These are phyloP conservation scores for Tylopilus balloui DNA, from an alignment of 768 basidiomycete genomes.

Conservation along the genomic window DNA sequence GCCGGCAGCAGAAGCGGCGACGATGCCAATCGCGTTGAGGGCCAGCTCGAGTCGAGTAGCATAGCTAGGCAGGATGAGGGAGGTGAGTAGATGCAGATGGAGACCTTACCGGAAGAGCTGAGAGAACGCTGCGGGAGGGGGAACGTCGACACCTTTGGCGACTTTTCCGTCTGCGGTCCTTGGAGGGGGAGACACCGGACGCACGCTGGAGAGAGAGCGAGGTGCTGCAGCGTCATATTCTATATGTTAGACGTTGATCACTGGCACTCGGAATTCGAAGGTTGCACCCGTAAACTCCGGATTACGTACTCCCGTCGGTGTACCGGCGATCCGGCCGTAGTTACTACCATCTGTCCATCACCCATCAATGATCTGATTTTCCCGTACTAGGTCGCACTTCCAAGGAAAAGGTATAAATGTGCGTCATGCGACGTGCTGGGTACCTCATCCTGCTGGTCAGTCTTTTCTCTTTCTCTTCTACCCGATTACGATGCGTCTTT, in stretches of 20 bases:
- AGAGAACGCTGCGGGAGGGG: constrained; percentile 37
- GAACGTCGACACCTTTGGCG: neutral
- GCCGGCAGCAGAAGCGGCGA: constrained; percentile 72
- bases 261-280: too few species aligned
- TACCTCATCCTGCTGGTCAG: neutral
- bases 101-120: constrained; percentile 45
- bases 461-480: neutral
- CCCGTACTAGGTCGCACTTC: neutral
- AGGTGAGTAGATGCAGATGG: neutral
- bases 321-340: too few species aligned
- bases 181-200: neutral
- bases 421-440: neutral
- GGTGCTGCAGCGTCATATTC: too few species aligned
- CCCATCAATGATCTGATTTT: too few species aligned
- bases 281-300: too few species aligned
- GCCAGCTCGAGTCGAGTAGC: constrained; percentile 65
- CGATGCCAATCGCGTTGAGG: constrained; percentile 65
- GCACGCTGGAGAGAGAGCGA: too few species aligned
- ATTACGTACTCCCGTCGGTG: too few species aligned
- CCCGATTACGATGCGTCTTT: neutral
- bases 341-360: too few species aligned
- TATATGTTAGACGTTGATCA: too few species aligned
- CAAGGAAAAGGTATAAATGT: neutral
- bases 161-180: neutral
- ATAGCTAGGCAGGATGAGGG: constrained; percentile 45